Base-by-base conservation (phyloP, 495 filamentous ascomycete species). In the Massariosphaeria phaeospora region DNA sequence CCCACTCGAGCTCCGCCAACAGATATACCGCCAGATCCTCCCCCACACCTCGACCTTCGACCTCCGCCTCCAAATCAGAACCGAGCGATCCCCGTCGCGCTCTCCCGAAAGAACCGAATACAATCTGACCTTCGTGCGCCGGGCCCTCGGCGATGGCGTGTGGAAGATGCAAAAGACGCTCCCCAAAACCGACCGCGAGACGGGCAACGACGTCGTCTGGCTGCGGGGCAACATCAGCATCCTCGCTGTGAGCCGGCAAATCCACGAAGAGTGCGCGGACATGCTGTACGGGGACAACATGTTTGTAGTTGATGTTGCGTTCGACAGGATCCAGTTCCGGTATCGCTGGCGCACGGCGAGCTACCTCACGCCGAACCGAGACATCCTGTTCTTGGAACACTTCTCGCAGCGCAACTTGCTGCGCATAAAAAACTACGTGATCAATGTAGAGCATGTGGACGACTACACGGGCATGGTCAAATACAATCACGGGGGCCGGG, bases 291-390 rank as follows among this genome's bases (percentile, higher is more conserved):
- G 69, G 5, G 33, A 48, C 35, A 69, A 59, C 55, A 61, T 57
- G 48, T 85, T 79, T 60, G 75, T 81, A 30, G 64, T 84, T 6
- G 67, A 72, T 44, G 55, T 83, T 6, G 66, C 62, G 17, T 73
- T 76, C 56, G 67, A 75, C 30, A 67, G 71, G 26, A 73, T 81
- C 27, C 69, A 50, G 29, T 73, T 72, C 31, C 52, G 63, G 6
- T 70, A 64, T 43, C 64, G 64, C n/a, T 74, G 64, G 62, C 31
- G 66, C n/a, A 47, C 68, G 3, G 57, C 66, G 1, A 25, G 30
- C n/a, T 62, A 66, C 10, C 41, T 72, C 15, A 63, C 66, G n/a
- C 70, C 71, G 9, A 69, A 51, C 42, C 49, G 60, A 20, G 36
- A 45, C 1, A 64, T 60, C 36, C 33, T 51, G 7, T 72, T 73